Evolutionary conservation across 352 stramenopile genomes (phyloP), one percentile per base, ranked within the genome.

Genomic region (Pythium biforme): DNA sequence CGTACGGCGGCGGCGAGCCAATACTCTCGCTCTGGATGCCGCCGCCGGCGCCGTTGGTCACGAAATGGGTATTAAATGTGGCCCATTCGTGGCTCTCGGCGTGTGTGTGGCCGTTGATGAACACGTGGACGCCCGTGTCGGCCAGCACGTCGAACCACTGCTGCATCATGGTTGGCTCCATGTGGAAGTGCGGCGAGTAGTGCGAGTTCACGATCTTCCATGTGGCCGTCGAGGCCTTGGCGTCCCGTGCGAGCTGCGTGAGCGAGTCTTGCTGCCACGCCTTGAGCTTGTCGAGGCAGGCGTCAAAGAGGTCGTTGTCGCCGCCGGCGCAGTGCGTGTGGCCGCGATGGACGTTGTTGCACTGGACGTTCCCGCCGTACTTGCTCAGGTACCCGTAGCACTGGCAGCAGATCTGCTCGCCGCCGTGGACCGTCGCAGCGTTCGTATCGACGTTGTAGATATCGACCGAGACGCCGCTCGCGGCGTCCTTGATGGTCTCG

Each of bases 121-220:
- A 90, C 25, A 86, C 64, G 20, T 89, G 75, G 9, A 90, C 67
- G 56, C 70, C 72, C 29, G 64, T 71, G 26, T 72, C 76, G 11
- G 69, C 57, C 8, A 88, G 59, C 70, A 85, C 75, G 1, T 73
- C 46, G 56, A 87, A 86, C 72, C 84, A 83, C 34, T 87, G 72
- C 20, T 70, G 57, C 77, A 89, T 89, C 73, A 87, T 82, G n/a
- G 65, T 58, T 26, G 80, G 83, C 10, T 67, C 63, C 86, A 95
- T 95, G 76, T 95, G 86, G 62, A 92, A 92, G 69, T 93, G 83
- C 20, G 86, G 84, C 52, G 84, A 95, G 76, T 95, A 95, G 73
- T 95, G 86, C 68, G 86, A 93, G 73, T 94, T 95, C 55, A 95
- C 78, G 55, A 94, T 71, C 75, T 94, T 95, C 79, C 82, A 95